Evolutionary conservation across 2,329 filamentous ascomycete species (phyloP).

Genomic region (Ophiostoma angusticollis): DNA sequence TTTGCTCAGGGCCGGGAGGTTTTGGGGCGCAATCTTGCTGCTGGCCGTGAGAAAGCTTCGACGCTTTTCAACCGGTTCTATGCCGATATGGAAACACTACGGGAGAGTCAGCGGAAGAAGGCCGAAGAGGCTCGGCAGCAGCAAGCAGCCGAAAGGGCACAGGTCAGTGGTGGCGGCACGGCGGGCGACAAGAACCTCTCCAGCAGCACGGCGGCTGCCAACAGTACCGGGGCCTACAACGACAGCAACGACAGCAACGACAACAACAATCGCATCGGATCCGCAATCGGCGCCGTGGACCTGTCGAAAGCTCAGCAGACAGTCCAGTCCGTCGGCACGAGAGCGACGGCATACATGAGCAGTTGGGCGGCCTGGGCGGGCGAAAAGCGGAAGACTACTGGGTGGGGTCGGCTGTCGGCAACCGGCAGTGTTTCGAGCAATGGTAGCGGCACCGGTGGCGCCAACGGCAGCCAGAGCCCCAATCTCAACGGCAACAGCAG

Average conservation of each 20-base stretch:
- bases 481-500: conserved; percentile 2
- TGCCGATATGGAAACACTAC: conserved; percentile 73
- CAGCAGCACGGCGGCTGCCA: neutral
- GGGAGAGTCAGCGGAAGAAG: conserved; percentile 57
- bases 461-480: neutral
- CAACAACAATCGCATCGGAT: neutral
- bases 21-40: conserved; percentile 77
- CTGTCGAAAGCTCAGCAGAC: conserved; percentile 32
- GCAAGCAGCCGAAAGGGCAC: conserved; percentile 2
- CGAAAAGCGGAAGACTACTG: conserved; percentile 58
- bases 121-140: conserved; percentile 38
- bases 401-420: conserved; percentile 20
- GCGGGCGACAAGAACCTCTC: neutral
- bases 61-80: conserved; percentile 80
- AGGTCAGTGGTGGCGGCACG: neutral
- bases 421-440: neutral
- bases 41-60: conserved; percentile 76
- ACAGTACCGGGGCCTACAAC: neutral
- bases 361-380: conserved; percentile 60
- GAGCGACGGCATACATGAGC: conserved; percentile 51
- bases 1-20: conserved; percentile 74
- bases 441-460: conserved; percentile 3
- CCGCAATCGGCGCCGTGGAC: conserved; percentile 17
- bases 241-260: no score
- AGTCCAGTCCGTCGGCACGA: conserved; percentile 36